These are phyloP conservation scores for Oryza officinalis DNA, from an alignment of 176 grass and related monocot genomes.

Conservation along the genomic window DNA sequence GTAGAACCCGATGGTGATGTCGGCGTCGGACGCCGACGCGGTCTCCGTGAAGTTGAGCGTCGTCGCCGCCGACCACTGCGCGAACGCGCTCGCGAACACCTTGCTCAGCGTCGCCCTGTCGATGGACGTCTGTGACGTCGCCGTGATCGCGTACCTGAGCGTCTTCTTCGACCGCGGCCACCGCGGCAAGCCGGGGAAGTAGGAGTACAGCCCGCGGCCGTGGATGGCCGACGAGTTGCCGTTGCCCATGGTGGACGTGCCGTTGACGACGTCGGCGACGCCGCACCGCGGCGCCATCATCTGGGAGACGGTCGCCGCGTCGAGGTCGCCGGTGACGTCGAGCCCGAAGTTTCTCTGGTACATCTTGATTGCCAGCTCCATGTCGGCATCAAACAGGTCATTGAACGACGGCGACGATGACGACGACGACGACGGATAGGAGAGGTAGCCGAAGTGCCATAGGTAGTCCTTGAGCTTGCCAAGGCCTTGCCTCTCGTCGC, in stretches of 20 bases:
- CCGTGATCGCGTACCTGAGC: constrained; percentile 60
- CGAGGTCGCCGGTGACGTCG: constrained; percentile 56
- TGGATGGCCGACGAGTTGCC: neutral
- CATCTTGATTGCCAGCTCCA: constrained; percentile 56
- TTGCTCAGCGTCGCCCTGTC: constrained; percentile 35
- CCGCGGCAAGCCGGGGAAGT: constrained; percentile 59
- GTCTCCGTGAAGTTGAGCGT: constrained; percentile 76
- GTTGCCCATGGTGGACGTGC: constrained; percentile 49
- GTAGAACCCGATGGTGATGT: constrained; percentile 84
- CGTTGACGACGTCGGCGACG: constrained; percentile 81
- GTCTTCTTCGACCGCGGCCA: constrained; percentile 59
- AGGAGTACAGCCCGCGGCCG: constrained; percentile 77
- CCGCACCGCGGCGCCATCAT: constrained; percentile 83
- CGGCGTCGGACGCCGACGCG: constrained; percentile 33
- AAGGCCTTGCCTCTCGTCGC: constrained; percentile 59
- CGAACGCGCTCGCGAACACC: constrained; percentile 78
- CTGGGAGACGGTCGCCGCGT: constrained; percentile 56
- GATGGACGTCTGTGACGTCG: constrained; percentile 55
- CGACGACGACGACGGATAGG: constrained; percentile 10
- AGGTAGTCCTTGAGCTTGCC: constrained; percentile 76
- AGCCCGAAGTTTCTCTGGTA: constrained; percentile 83
- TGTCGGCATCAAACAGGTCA: constrained; percentile 63
- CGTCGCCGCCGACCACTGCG: constrained; percentile 67
- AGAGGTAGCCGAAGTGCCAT: constrained; percentile 73
- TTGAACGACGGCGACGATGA: constrained; percentile 47